Evolutionary conservation across 129 eudicot species (phyloP).

Genomic region (Sambucus nigra): DNA sequence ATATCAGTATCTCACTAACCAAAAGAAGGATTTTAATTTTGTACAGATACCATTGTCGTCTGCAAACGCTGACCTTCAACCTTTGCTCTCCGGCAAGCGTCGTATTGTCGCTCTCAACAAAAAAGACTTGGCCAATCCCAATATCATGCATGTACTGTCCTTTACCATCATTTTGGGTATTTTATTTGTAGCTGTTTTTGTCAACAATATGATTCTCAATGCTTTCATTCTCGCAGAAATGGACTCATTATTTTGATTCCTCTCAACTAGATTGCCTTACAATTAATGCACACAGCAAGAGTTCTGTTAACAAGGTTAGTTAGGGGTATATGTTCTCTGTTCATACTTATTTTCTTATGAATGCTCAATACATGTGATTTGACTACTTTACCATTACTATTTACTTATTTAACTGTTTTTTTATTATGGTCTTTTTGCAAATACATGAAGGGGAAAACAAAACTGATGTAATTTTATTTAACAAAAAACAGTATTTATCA

Average conservation of each 20-base stretch:
- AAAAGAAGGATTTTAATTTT: too few species aligned
- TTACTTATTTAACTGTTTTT: too few species aligned
- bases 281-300: conserved; percentile 88
- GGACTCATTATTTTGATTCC: conserved; percentile 66
- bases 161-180: not conserved
- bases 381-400: too few species aligned
- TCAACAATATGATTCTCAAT: conserved; percentile 7
- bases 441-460: too few species aligned
- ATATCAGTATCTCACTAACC: too few species aligned
- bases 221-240: conserved; percentile 45
- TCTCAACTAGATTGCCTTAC: conserved; percentile 69
- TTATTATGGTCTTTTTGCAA: too few species aligned
- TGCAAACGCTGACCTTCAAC: conserved; percentile 74
- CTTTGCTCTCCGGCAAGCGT: conserved; percentile 57
- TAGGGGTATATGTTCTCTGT: too few species aligned
- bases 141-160: conserved; percentile 71
- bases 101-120: conserved; percentile 86
- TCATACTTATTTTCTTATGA: too few species aligned
- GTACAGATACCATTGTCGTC: conserved; percentile 86
- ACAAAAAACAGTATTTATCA: too few species aligned
- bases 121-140: conserved; percentile 92
- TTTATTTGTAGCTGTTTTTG: not conserved
- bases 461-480: too few species aligned
- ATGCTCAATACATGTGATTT: too few species aligned
- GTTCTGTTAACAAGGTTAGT: conserved; percentile 81